These are phyloP conservation scores for Tuctoria greenei DNA, from an alignment of 176 grass and related monocot genomes.

Conservation along the genomic window DNA sequence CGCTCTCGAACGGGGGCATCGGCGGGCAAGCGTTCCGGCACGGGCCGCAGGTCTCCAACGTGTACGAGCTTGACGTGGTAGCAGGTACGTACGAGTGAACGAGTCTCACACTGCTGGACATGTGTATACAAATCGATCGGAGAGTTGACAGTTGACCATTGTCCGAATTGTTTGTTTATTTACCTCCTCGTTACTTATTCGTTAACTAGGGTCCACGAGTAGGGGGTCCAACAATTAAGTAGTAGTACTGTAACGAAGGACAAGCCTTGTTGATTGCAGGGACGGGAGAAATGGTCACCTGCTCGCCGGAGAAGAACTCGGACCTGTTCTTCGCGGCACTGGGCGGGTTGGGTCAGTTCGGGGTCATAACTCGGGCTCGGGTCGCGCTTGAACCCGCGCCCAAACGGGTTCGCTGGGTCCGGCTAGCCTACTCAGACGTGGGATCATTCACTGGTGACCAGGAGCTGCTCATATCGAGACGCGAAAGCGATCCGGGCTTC, in stretches of 20 bases:
- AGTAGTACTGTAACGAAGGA: no score
- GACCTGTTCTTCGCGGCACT: constrained; percentile 55
- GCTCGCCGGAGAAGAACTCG: constrained; percentile 30
- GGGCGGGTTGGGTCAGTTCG: constrained; percentile 61
- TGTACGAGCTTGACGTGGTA: constrained; percentile 66
- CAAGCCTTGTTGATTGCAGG: not conserved
- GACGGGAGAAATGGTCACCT: constrained; percentile 34
- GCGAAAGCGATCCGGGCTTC: not conserved
- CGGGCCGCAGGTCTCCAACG: constrained; percentile 67
- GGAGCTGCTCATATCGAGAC: constrained; percentile 23
- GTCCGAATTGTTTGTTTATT: not conserved
- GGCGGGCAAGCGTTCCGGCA: constrained; percentile 66
- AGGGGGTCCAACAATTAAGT: not conserved
- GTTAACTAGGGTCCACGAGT: not conserved
- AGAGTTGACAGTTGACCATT: not conserved
- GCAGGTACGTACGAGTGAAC: constrained; percentile 43
- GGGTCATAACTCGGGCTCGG: constrained; percentile 50
- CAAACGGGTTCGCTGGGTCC: constrained; percentile 21
- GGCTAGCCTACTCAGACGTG: not conserved
- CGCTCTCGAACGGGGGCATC: constrained; percentile 75
- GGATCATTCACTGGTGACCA: constrained; percentile 3
- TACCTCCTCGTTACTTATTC: not conserved
- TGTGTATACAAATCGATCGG: not conserved
- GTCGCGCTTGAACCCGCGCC: constrained; percentile 37
- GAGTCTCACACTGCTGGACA: not conserved